Evolutionary conservation across 106 monocot genomes (phyloP).

Genomic region (Narthecium ossifragum): DNA sequence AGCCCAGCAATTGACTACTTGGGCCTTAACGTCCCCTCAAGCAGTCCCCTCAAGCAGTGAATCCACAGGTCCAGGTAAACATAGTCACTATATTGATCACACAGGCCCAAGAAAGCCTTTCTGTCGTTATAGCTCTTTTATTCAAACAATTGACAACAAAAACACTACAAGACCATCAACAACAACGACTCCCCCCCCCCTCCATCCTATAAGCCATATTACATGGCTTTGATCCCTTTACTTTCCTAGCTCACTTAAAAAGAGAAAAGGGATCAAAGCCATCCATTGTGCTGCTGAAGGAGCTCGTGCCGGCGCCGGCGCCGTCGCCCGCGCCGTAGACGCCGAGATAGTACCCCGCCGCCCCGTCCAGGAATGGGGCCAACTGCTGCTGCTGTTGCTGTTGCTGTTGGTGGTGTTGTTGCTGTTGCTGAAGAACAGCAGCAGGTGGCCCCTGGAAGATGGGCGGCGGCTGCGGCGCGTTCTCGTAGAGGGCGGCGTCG

Average conservation of each 20-base stretch:
- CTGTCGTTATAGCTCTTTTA: background rate
- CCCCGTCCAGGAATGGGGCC: background rate
- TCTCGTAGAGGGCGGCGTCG: slow-evolving; percentile 12
- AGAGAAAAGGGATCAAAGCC: background rate
- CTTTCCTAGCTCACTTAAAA: background rate
- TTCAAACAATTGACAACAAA: background rate
- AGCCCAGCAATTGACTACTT: no score
- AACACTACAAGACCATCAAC: background rate
- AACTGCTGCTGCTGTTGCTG: background rate
- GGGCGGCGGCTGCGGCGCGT: slow-evolving; percentile 15
- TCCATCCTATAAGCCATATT: no score
- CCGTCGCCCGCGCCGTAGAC: slow-evolving; percentile 9
- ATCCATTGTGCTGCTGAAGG: background rate
- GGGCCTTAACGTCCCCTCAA: no score
- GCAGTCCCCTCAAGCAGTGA: no score
- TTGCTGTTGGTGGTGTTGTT: background rate
- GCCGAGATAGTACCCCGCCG: slow-evolving; percentile 6
- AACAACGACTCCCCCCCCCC: background rate
- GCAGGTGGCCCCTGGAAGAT: background rate
- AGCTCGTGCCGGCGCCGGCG: slow-evolving; percentile 1
- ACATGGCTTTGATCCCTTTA: no score
- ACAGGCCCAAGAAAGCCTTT: no score
- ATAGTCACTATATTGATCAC: no score
- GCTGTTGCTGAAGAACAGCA: background rate
- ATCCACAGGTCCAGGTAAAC: no score